phyloP scores from a whole-genome alignment of 1,284 basidiomycete species.

The Cryptococcus sp. region DNA sequence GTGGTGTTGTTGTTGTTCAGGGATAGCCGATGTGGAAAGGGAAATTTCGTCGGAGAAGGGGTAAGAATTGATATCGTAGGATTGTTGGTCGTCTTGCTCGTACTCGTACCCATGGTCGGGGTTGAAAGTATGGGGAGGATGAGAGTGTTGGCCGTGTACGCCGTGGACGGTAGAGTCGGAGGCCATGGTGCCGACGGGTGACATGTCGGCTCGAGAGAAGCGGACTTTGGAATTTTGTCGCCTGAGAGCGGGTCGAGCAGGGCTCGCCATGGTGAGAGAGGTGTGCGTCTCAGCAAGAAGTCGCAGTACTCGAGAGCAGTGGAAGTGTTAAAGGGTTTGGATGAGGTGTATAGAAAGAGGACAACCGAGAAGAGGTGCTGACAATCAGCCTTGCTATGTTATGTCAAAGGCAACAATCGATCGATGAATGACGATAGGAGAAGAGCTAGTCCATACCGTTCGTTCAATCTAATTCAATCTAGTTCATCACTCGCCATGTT shows the following conservation, averaged over 20 bases:
- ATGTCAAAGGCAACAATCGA: too few species aligned
- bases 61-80: slow-evolving; percentile 3
- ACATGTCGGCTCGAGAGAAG: slow-evolving; percentile 22
- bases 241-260: slow-evolving; percentile 17
- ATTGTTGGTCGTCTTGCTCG: slow-evolving; percentile 2
- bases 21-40: not conserved
- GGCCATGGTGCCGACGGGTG: slow-evolving; percentile 15
- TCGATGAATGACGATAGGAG: not conserved
- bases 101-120: not conserved
- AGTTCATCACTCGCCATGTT: not conserved
- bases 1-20: not conserved
- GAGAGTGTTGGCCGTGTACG: slow-evolving; percentile 5
- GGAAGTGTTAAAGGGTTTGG: too few species aligned
- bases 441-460: not conserved
- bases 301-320: not conserved
- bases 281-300: not conserved
- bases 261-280: slow-evolving; percentile 14
- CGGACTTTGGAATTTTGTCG: slow-evolving; percentile 20
- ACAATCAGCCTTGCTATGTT: too few species aligned
- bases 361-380: too few species aligned
- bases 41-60: slow-evolving; percentile 8
- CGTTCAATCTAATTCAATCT: not conserved
- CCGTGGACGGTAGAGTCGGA: slow-evolving; percentile 11
- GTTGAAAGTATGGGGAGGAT: not conserved
- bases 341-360: too few species aligned